A percentile compares a stretch with the other conserved stretches of the same genome.
Conservation (phyloP, 2,329 filamentous ascomycete genomes). For the Gnomoniopsis sp. region DNA sequence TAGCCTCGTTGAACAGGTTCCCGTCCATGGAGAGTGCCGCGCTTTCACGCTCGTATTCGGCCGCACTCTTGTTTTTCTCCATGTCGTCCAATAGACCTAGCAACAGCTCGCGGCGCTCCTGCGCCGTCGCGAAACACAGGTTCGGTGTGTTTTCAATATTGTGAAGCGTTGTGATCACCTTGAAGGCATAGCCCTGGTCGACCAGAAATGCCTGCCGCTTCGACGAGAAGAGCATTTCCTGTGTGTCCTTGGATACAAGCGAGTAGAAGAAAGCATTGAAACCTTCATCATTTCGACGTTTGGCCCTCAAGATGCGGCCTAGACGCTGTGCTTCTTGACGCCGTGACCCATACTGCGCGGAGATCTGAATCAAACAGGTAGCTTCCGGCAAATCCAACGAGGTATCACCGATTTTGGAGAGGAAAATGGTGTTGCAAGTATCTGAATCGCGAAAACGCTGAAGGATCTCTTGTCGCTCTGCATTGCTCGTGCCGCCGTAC, state of each 20-base stretch:
- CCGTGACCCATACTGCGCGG: slow-evolving; percentile 93
- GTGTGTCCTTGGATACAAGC: slow-evolving; percentile 92
- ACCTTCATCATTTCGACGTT: slow-evolving; percentile 92
- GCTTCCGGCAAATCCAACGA: slow-evolving; percentile 97
- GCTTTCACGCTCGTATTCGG: slow-evolving; percentile 25
- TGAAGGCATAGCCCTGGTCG: slow-evolving; percentile 98
- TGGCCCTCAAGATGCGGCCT: slow-evolving; percentile 89
- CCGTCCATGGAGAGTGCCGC: slow-evolving; percentile 29
- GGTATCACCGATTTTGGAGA: slow-evolving; percentile 97
- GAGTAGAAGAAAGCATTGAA: slow-evolving; percentile 99
- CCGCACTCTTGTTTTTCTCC: slow-evolving; percentile 42
- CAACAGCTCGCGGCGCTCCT: slow-evolving; percentile 80
- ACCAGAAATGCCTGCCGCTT: slow-evolving; percentile 96
- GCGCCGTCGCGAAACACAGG: slow-evolving; percentile 74
- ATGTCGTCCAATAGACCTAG: slow-evolving; percentile 88
- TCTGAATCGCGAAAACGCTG: slow-evolving; percentile 96
- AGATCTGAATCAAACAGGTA: slow-evolving; percentile 95
- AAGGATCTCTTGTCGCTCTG: slow-evolving; percentile 80
- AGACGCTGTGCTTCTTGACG: slow-evolving; percentile 94
- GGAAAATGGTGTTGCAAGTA: slow-evolving; percentile 84
- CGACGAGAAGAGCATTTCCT: slow-evolving; percentile 96
- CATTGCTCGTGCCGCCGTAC: slow-evolving; percentile 81
- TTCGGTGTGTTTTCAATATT: slow-evolving; percentile 82
- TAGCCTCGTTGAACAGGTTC: slow-evolving; percentile 36
- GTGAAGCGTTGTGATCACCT: slow-evolving; percentile 93